Evolutionary conservation across 176 grass and related monocot genomes (phyloP).

Genomic region (Metroxylon sagu): DNA sequence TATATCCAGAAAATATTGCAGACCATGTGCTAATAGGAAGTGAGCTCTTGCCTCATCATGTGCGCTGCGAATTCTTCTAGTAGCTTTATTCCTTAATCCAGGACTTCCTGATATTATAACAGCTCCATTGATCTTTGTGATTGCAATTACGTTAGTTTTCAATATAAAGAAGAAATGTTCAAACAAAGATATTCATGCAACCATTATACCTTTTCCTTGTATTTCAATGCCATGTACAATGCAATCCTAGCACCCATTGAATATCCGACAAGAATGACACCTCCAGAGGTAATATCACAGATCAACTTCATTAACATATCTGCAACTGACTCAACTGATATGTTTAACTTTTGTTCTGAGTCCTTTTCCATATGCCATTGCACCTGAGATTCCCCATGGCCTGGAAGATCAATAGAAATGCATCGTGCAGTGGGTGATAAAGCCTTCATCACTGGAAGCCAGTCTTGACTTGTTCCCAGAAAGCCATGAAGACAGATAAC

Average conservation of each 20-base stretch:
- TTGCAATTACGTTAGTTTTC: constrained; percentile 20
- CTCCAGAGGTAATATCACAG: constrained; percentile 45
- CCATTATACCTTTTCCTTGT: constrained; percentile 57
- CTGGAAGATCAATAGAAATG: constrained; percentile 84
- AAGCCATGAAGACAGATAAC: constrained; percentile 95
- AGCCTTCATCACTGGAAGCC: constrained; percentile 71
- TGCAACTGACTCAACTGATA: constrained; percentile 54
- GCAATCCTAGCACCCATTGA: constrained; percentile 98
- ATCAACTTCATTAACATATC: constrained; percentile 63
- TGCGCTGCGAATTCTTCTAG: constrained; percentile 39
- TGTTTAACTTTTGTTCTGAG: constrained; percentile 21
- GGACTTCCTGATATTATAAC: constrained; percentile 88
- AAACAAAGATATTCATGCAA: constrained; percentile 1
- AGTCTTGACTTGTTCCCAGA: constrained; percentile 86
- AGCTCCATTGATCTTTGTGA: constrained; percentile 62
- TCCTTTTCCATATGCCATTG: constrained; percentile 23
- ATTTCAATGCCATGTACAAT: constrained; percentile 68
- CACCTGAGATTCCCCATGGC: constrained; percentile 59
- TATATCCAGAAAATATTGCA: constrained; percentile 59
- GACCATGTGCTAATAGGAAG: constrained; percentile 52
- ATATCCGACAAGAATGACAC: constrained; percentile 69
- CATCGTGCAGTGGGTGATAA: constrained; percentile 40
- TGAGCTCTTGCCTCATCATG: constrained; percentile 72
- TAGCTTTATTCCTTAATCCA: constrained; percentile 58
- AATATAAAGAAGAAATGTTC: not conserved